These are phyloP conservation scores for Boletellus deceptivus DNA, from an alignment of 1,284 basidiomycete species.

Conservation along the genomic window DNA sequence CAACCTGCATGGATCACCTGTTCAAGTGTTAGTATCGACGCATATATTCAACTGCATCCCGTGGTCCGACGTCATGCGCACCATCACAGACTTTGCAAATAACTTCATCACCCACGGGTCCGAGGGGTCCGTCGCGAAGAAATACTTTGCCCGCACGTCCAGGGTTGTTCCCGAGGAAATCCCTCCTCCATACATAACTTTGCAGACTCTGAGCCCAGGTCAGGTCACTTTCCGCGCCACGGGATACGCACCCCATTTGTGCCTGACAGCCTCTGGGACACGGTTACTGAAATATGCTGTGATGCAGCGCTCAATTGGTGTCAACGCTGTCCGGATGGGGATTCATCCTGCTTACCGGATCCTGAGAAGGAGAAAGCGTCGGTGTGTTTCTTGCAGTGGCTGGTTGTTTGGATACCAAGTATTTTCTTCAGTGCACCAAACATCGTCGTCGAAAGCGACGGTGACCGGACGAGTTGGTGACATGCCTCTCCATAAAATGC, in stretches of 20 bases:
- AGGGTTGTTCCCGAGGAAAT: slow-evolving; percentile 13
- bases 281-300: slow-evolving; percentile 31
- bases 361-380: slow-evolving; percentile 20
- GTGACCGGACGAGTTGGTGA: too few relatives aligned
- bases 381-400: neutral
- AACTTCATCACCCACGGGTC: slow-evolving; percentile 29
- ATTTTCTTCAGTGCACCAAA: slow-evolving; percentile 10
- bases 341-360: slow-evolving; percentile 19
- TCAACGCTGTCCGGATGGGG: neutral
- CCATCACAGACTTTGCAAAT: slow-evolving; percentile 28
- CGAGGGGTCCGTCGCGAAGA: slow-evolving; percentile 28
- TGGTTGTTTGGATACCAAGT: neutral
- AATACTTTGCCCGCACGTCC: slow-evolving; percentile 23
- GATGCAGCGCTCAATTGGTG: neutral
- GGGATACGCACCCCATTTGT: slow-evolving; percentile 26
- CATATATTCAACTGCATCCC: slow-evolving; percentile 8
- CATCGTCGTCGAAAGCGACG: slow-evolving; percentile 9
- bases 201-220: neutral
- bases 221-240: too few relatives aligned
- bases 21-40: neutral
- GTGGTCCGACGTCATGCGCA: slow-evolving; percentile 15
- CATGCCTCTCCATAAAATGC: too few relatives aligned
- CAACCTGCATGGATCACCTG: slow-evolving; percentile 46
- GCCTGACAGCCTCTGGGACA: slow-evolving; percentile 18
- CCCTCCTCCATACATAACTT: slow-evolving; percentile 27